Evolutionary conservation across 805 yeast species (phyloP), one percentile per base, ranked within the genome.

Genomic region (Sungouiella blattae): DNA sequence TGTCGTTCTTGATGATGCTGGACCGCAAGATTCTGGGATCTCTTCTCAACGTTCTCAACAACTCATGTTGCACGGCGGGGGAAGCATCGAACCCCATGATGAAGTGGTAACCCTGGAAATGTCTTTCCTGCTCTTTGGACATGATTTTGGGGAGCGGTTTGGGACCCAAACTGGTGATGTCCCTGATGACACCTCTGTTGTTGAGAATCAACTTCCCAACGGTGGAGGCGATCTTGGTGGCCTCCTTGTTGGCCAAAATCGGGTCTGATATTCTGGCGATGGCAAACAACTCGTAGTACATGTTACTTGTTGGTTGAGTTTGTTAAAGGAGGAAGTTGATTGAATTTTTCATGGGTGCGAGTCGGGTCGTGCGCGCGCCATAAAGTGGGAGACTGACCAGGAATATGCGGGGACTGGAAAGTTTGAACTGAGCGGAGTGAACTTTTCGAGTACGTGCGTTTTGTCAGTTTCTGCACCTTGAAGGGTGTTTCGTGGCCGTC

Each of bases 171-270:
- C 88, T 83, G 33, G 83, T 75, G 30, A 91, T 77, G 41, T 78
- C 80, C 57, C 98, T 76, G 25, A 91, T 80, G n/a, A 91, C 91
- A 33, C 98, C 98, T 71, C 96, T 87, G 62, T 91, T 89, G 41
- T 79, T 77, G 39, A 93, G 74, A 18, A 91, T 77, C 55, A 87
- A 69, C 55, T 78, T 83, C 7, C 98, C 98, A 18, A 89, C 71
- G 1, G 94, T 87, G 11, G 67, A 56, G n/a, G 64, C 69, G 39
- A 67, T 66, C 46, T 62, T 65, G 13, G 51, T 55, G 9, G 73
- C 71, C 39, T 67, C 72, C 38, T 58, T 63, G 43, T 57, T 62
- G 33, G 63, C 44, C 15, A 37, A 35, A 7, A 43, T 35, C 4
- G 83, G 80, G 42, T 80, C 79, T 7, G 78, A 60, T 21, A 82